These are phyloP conservation scores for Monilinia aucupariae DNA, from an alignment of 2,329 filamentous ascomycete species.

Conservation along the genomic window DNA sequence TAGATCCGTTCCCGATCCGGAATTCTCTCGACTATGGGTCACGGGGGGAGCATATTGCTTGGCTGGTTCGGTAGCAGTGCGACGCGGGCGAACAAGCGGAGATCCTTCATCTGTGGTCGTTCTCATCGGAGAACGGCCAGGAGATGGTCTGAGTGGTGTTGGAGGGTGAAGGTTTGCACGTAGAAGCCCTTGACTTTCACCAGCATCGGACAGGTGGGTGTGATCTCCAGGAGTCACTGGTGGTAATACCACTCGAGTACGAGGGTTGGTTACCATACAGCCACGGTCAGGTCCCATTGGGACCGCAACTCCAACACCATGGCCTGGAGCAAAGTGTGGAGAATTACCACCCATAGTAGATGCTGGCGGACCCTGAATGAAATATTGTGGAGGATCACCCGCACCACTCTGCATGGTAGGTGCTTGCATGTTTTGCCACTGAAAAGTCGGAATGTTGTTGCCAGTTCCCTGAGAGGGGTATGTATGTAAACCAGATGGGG, in stretches of 20 bases:
- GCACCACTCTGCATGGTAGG: background rate
- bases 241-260: background rate
- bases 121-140: background rate
- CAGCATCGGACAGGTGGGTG: background rate
- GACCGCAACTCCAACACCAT: background rate
- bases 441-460: too few relatives aligned
- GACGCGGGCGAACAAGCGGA: slow-evolving; percentile 1
- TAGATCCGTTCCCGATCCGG: background rate
- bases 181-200: background rate
- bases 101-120: slow-evolving; percentile 12
- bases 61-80: background rate
- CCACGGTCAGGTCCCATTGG: background rate
- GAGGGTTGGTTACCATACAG: background rate
- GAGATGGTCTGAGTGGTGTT: background rate
- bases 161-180: background rate
- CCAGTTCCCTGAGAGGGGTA: too few relatives aligned
- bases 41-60: background rate
- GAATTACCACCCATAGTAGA: background rate
- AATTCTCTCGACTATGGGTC: background rate
- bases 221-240: background rate
- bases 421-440: background rate
- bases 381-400: too few relatives aligned
- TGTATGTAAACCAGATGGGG: too few relatives aligned
- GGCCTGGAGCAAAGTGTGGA: background rate
- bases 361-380: too few relatives aligned